Evolutionary conservation across 2,329 filamentous ascomycete genomes (phyloP), one percentile per base, ranked within the genome.

Genomic region (Diplodia scrobiculata): DNA sequence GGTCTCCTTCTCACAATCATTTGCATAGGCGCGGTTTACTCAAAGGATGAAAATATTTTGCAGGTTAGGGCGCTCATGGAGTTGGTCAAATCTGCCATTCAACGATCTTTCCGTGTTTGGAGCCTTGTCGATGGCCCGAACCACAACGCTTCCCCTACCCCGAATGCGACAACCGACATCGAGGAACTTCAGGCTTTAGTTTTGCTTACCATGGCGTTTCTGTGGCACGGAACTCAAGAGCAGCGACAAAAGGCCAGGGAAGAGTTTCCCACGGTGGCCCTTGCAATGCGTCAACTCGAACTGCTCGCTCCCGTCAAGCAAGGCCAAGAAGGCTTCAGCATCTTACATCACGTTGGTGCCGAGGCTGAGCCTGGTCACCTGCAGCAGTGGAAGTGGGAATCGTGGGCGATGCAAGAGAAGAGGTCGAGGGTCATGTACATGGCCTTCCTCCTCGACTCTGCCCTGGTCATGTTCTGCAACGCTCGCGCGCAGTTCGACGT

Each of bases 21-120:
- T 72, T 91, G 87, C 74, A 83, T 91, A 71, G 90, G 90, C 45
- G 89, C 89, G 48, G 89, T 90, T 66, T 92, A 92, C 76, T 91
- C 89, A 62, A 83, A 89, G 64, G 83, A 82, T 68, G 79, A 90
- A 68, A 79, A 81, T 32, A 77, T 87, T 52, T 79, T 82, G 68
- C 82, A 89, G 69, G 87, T 89, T 69, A 86, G 89, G 68, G 85
- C 87, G 73, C 82, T 91, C 76, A 90, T 89, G 83, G 85, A 89
- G 67, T 81, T 86, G 62, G 80, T 88, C 38, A 85, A 85, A 69
- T 74, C 81, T 25, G 84, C 85, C 10, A 81, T 91, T 50, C 80
- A 87, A 70, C 82, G 82, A 55, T 85, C 86, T 59, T 84, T 81
- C 29, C 78, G 76, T 50, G 73, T 85, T 74, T 86, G 81, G 76